phyloP scores from a whole-genome alignment of 768 basidiomycete genomes.

The Austroboletus festivus region DNA sequence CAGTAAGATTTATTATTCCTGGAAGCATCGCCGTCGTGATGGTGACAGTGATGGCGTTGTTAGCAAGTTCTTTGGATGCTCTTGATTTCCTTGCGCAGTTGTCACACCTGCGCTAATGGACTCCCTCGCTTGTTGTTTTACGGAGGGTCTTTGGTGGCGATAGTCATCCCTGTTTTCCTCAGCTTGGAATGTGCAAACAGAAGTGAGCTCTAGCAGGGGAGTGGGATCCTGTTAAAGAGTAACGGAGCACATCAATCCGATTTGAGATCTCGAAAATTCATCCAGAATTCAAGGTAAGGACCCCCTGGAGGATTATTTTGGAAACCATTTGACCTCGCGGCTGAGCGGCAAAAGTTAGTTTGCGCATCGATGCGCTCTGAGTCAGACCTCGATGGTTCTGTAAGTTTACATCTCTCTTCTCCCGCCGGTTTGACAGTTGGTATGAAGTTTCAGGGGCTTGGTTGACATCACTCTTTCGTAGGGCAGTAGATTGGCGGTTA shows the following conservation, averaged over 20 bases:
- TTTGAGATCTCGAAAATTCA: slow-evolving; percentile 12
- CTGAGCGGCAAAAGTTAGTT: slow-evolving; percentile 10
- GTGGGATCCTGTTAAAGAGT: slow-evolving; percentile 1
- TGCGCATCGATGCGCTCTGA: slow-evolving; percentile 11
- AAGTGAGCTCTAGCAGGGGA: slow-evolving; percentile 1
- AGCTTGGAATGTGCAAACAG: not conserved
- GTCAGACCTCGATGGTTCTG: slow-evolving; percentile 20
- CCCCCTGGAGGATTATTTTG: slow-evolving; percentile 24
- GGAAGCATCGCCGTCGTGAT: slow-evolving; percentile 26
- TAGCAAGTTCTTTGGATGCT: slow-evolving; percentile 4
- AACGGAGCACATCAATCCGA: slow-evolving; percentile 3
- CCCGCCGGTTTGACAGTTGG: slow-evolving; percentile 21
- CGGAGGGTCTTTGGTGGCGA: not conserved
- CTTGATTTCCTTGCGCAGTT: slow-evolving; percentile 2
- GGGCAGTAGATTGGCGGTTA: slow-evolving; percentile 20
- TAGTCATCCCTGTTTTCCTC: not conserved
- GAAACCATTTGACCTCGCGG: slow-evolving; percentile 16
- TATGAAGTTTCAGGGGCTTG: slow-evolving; percentile 22
- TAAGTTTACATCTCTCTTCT: slow-evolving; percentile 20
- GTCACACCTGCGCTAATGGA: not conserved
- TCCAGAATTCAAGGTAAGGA: slow-evolving; percentile 16
- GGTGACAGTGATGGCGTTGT: slow-evolving; percentile 24
- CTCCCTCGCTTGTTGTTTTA: not conserved
- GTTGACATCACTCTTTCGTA: slow-evolving; percentile 19
- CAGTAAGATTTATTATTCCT: slow-evolving; percentile 24